Evolutionary conservation across 257 asterid genomes (phyloP), one percentile per base, ranked within the genome.

Genomic region (Penstemon newberryi): DNA sequence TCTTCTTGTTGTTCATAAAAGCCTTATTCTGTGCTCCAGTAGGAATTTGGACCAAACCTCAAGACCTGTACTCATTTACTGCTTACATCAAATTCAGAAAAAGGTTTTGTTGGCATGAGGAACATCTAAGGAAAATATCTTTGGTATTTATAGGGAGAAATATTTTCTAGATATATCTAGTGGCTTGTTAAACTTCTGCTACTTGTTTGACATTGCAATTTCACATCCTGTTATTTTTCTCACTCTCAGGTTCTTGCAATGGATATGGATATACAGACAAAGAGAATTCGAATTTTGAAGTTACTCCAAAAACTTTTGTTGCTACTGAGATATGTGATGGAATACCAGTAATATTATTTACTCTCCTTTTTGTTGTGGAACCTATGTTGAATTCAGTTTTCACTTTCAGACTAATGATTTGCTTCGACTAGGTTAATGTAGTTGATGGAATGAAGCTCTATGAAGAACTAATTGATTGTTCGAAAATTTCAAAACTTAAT

Each of bases 401-500:
- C 66, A 53, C 43, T 70, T 42, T 44, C 66, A 53, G 54, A 60
- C 71, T 58, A 49, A 54, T 65, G 70, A 63, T 58, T 64, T 73
- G 62, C 73, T 61, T 77, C 13, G 42, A 45, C 62, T 45, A 92
- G 97, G 85, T 88, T 66, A 90, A 92, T 73, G 81, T 81, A 39
- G 90, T 86, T 68, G 97, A 90, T 71, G 97, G 98, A 64, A 58
- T 92, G 86, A 88, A 88, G 80, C 85, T 90, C 45, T 92, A 83
- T 59, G 92, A 88, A 74, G 82, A 82, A 70, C 59, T 86, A 54
- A 38, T 90, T 42, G 79, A 79, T 69, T 82, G 74, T 65, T 83
- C 92, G 40, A 90, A 83, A 76, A 83, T 86, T 73, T 82, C 82
- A 11, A 78, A 86, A 74, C 83, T 92, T 69, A 73, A 46, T 77